These are phyloP conservation scores for Kurtzmaniella quercitrusa DNA, from an alignment of 1,139 yeast genomes.

Conservation along the genomic window DNA sequence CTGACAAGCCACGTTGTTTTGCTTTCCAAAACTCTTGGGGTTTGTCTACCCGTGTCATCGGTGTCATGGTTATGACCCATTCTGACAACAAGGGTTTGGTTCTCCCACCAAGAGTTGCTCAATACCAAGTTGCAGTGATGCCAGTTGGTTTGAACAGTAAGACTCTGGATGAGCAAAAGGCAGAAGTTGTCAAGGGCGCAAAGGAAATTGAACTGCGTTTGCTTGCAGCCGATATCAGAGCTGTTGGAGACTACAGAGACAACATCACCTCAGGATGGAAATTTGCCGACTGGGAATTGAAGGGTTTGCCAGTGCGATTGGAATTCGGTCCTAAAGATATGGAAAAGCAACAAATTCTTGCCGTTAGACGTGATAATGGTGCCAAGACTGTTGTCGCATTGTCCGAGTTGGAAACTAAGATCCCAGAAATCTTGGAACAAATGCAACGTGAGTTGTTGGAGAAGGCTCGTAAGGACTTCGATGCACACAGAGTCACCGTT, in stretches of 20 bases:
- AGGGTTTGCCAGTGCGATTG: constrained; percentile 89
- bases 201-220: constrained; percentile 60
- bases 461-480: constrained; percentile 79
- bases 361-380: constrained; percentile 91
- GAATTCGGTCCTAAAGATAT: constrained; percentile 97
- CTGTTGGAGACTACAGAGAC: constrained; percentile 82
- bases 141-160: constrained; percentile 95
- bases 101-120: constrained; percentile 95
- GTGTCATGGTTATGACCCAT: constrained; percentile 99
- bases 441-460: constrained; percentile 73
- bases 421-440: constrained; percentile 74
- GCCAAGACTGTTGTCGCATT: constrained; percentile 66
- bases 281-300: constrained; percentile 95
- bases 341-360: constrained; percentile 72
- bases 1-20: constrained; percentile 78
- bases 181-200: constrained; percentile 67
- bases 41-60: constrained; percentile 94
- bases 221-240: constrained; percentile 61
- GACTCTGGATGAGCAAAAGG: constrained; percentile 72
- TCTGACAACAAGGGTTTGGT: constrained; percentile 98
- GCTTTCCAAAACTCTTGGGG: constrained; percentile 99
- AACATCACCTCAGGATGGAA: constrained; percentile 99
- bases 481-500: constrained; percentile 75
- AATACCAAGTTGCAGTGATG: constrained; percentile 82
- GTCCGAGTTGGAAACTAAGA: constrained; percentile 57